Evolutionary conservation across 371 early-diverging fungal genomes (phyloP), one percentile per base, ranked within the genome.

Genomic region (Parasitella parasitica): DNA sequence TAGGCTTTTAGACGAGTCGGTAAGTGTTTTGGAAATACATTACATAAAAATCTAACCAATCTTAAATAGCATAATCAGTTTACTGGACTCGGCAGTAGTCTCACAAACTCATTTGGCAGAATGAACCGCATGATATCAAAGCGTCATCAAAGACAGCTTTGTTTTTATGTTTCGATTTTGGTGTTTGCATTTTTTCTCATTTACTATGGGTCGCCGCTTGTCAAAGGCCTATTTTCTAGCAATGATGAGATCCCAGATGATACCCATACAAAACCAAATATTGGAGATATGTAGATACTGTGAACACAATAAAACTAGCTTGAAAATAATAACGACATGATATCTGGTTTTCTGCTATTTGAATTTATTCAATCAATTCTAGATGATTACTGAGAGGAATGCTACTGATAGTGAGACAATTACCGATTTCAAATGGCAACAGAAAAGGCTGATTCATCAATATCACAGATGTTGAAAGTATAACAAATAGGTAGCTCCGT

Each of bases 61-160:
- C 28, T 22, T 50, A 18, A 18, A n/a, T 63, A 78, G 79, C 64
- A 73, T 57, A 66, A 63, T 24, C 63, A 64, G 46, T 78, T 78
- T 58, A 55, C 63, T 30, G 74, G 74, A 5, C 57, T 78, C 22
- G 79, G 79, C 38, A 28, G 67, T 30, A 70, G 54, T 4, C 57
- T 78, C 3, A 35, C 37, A 15, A 68, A 73, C 32, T 75, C 79
- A 3, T 71, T 72, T 63, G 71, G 76, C 2, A 59, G 74, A 26
- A 67, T 78, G 66, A 75, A 73, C 41, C 66, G 76, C 18, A 78
- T 78, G 79, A 59, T 75, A 20, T 78, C 79, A 2, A 78, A 67
- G 15, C 79, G 79, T 12, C 79, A 75, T 34, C 69, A 78, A 56
- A 70, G 79, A 51, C 79, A 78, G 24, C 46, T 78, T 35, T 78